These are phyloP conservation scores for Trichoderma afroharzianum DNA, from an alignment of 2,329 filamentous ascomycete genomes.

Conservation along the genomic window DNA sequence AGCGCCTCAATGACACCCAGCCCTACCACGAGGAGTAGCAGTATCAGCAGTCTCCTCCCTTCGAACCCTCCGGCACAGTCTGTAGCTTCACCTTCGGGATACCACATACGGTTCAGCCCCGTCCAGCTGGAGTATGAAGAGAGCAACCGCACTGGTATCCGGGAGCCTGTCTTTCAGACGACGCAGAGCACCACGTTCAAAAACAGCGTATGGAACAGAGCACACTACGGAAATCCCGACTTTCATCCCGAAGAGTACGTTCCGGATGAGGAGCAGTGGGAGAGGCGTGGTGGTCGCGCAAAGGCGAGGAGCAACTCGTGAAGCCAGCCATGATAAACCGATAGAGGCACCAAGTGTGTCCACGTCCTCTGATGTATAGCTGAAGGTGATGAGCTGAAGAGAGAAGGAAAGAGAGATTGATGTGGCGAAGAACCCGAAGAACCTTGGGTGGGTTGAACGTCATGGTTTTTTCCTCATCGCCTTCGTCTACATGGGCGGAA, in stretches of 20 bases:
- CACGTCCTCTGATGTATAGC: too few species aligned
- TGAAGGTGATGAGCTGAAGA: background rate
- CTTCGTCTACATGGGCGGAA: background rate
- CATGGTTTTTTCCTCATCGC: background rate
- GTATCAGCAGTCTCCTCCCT: constrained; percentile 16
- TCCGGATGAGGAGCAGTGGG: constrained; percentile 38
- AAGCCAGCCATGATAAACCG: background rate
- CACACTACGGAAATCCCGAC: constrained; percentile 62
- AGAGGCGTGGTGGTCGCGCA: constrained; percentile 28
- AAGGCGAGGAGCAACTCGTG: constrained; percentile 17
- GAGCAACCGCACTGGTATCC: constrained; percentile 39
- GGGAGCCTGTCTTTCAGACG: constrained; percentile 45
- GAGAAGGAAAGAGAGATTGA: background rate
- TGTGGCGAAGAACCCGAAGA: background rate
- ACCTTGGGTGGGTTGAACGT: background rate
- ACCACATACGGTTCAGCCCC: constrained; percentile 48
- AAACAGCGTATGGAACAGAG: constrained; percentile 63
- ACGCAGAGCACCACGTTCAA: constrained; percentile 59
- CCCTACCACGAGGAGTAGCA: constrained; percentile 13
- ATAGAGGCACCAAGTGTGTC: background rate
- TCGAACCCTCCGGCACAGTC: constrained; percentile 3
- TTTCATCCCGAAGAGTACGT: constrained; percentile 45
- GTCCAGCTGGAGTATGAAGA: constrained; percentile 48
- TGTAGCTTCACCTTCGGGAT: constrained; percentile 20
- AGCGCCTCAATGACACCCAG: constrained; percentile 19